A percentile compares a stretch with the other conserved stretches of the same genome.
phyloP scores from a whole-genome alignment of 768 basidiomycete species.

The Tricholoma sp. region DNA sequence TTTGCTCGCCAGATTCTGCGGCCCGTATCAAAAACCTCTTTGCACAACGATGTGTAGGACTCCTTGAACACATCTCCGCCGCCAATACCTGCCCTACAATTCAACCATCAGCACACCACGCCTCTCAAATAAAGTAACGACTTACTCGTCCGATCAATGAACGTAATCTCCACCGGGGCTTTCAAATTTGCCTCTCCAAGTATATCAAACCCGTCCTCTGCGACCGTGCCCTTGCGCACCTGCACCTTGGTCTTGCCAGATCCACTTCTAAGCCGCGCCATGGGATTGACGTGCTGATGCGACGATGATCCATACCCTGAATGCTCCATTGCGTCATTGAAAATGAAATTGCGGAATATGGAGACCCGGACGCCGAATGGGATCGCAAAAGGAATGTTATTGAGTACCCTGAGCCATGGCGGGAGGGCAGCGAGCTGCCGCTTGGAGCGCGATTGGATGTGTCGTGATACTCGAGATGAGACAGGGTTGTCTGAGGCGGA shows the following conservation, averaged over 20 bases:
- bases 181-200: no score
- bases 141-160: no score
- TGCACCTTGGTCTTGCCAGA: no score
- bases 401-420: slow-evolving; percentile 83
- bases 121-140: no score
- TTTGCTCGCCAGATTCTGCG: slow-evolving; percentile 92
- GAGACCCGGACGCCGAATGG: slow-evolving; percentile 89
- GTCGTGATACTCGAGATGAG: neutral
- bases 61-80: slow-evolving; percentile 97
- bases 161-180: no score
- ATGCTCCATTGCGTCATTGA: slow-evolving; percentile 53
- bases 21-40: slow-evolving; percentile 93
- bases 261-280: no score
- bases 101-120: no score
- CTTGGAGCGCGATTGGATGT: slow-evolving; percentile 25
- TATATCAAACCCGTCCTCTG: no score
- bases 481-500: slow-evolving; percentile 14
- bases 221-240: no score
- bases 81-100: slow-evolving; percentile 77
- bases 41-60: slow-evolving; percentile 82
- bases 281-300: no score
- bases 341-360: slow-evolving; percentile 83
- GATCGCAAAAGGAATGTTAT: slow-evolving; percentile 94
- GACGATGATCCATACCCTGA: no score
- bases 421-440: slow-evolving; percentile 72